These are phyloP conservation scores for Bolboschoenoplectus hybrid DNA, from an alignment of 202 grass and related monocot genomes.

Conservation along the genomic window DNA sequence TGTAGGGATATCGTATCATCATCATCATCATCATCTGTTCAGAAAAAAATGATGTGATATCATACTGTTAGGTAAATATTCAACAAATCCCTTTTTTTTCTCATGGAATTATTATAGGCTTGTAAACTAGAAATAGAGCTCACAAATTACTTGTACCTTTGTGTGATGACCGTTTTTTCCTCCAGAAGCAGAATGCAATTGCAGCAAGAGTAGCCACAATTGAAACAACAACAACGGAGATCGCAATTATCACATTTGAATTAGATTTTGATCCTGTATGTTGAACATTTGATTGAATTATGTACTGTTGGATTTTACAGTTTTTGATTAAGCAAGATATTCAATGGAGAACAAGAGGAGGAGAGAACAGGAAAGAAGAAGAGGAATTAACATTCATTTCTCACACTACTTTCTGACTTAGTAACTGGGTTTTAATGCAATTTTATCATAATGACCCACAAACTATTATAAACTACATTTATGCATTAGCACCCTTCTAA, in stretches of 20 bases:
- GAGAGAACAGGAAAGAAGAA: no score
- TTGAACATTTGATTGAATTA: neutral
- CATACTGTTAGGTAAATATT: neutral
- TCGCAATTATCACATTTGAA: neutral
- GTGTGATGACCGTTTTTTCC: constrained; percentile 7
- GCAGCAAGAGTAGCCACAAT: constrained; percentile 3
- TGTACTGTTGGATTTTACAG: no score
- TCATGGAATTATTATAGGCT: neutral
- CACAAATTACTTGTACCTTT: neutral
- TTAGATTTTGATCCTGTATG: neutral
- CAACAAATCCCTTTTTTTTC: neutral
- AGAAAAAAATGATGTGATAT: constrained; percentile 9
- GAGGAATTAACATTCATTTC: no score
- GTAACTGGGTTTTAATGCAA: no score
- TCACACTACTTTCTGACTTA: no score
- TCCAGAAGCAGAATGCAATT: constrained; percentile 27
- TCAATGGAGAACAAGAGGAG: no score
- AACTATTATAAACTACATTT: no score
- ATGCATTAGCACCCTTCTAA: no score
- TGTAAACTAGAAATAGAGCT: neutral
- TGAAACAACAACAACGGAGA: neutral
- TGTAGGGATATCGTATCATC: neutral
- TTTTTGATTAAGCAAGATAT: no score
- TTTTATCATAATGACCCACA: no score
- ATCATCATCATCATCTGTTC: constrained; percentile 21